Base-by-base conservation (phyloP, 2,329 filamentous ascomycete genomes). In the Paecilomyces variotii region DNA sequence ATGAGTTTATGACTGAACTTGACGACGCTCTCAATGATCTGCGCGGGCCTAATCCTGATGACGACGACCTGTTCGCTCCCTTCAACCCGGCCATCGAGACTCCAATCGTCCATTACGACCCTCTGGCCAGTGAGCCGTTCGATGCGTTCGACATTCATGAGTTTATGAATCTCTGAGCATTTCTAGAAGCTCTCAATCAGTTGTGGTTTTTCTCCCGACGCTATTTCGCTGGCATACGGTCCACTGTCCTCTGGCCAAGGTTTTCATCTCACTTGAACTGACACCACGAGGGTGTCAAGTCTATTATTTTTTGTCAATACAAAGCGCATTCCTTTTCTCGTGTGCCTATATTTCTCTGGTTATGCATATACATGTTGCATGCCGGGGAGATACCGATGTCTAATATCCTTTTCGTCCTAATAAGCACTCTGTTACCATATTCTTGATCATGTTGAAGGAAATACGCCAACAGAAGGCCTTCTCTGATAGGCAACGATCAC, bases 81-180 rank as follows among this genome's bases (percentile, higher is more conserved):
- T 72, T 71, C 57, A 65, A 68, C 55, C 67, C 67, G 0, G 51
- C 59, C 1, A 53, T 63, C 39, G 55, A 56, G 4, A 55, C 50
- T n/a, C 61, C 62, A 3, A 53, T 65, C 34, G 54, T 63, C 19
- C 60, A 57, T 24, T 70, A 67, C 53, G 66, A 69, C 50, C 68
- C 68, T n/a, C 53, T 61, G 56, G 57, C 66, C 57, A 66, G 66
- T 34, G 61, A 64, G 54, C 57, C 63, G 25, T 71, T 70, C 51
- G 62, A 71, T 55, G 60, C 60, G 9, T 71, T 67, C 54, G 61
- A 69, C 39, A 61, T 72, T 12, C 63, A 57, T 19, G 62, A 65
- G 19, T 67, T 62, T 57, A 49, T 62, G 50, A 39, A 59, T 24
- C 35, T 60, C 49, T 63, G 28, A 59, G 5, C 35, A n/a, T n/a